A percentile compares a stretch with the other conserved stretches of the same genome.
Evolutionary conservation across 2,329 filamentous ascomycete genomes (phyloP).

Genomic region (Scortechinia acanthostroma): DNA sequence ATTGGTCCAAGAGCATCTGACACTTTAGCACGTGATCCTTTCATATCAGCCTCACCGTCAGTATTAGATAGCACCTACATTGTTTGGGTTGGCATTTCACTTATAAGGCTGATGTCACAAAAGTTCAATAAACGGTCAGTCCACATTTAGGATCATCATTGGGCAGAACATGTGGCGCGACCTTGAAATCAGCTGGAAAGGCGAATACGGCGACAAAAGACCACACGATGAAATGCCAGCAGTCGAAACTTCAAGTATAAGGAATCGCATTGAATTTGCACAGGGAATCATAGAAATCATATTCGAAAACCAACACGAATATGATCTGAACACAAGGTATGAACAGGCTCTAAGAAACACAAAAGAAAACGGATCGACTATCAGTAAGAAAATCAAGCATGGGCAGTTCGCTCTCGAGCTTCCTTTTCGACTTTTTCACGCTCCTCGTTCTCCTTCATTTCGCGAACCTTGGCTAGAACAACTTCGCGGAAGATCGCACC

Average conservation of each 20-base stretch:
- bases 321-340: background rate
- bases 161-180: too few species aligned
- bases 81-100: too few species aligned
- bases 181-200: too few species aligned
- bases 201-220: too few species aligned
- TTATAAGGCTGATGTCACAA: too few species aligned
- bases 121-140: too few species aligned
- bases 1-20: too few species aligned
- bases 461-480: conserved; percentile 84
- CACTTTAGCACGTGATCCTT: too few species aligned
- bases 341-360: background rate
- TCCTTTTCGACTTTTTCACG: conserved; percentile 59
- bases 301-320: background rate
- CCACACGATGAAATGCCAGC: background rate
- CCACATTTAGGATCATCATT: too few species aligned
- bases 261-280: background rate
- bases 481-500: conserved; percentile 86
- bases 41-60: too few species aligned
- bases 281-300: background rate
- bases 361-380: background rate
- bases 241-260: background rate
- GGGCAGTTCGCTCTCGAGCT: conserved; percentile 35
- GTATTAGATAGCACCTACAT: too few species aligned
- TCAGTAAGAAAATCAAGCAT: background rate
- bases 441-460: conserved; percentile 83